Percentiles rank a stretch among this genome's conserved stretches.
Evolutionary conservation across 352 stramenopile genomes (phyloP).

Genomic region (Phytophthora rubi): DNA sequence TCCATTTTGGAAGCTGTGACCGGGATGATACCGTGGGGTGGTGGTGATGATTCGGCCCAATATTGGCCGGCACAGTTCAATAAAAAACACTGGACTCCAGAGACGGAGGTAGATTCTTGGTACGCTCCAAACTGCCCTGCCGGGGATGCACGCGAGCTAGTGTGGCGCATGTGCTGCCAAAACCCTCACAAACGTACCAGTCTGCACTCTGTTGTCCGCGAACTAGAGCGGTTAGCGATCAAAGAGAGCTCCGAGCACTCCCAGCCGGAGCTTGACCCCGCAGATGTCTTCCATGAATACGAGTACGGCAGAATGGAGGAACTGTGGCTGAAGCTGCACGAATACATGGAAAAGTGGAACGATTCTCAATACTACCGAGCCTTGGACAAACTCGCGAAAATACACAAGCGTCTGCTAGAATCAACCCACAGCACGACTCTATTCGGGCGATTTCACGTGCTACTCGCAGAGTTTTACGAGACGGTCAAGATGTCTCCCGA

Average conservation of each 20-base stretch:
- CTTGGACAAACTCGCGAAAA: not conserved
- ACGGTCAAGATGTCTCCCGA: conserved; percentile 1
- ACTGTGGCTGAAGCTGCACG: not conserved
- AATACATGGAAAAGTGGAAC: not conserved
- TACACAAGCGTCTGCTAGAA: not conserved
- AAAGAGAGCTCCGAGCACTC: not conserved
- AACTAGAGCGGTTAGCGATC: not conserved
- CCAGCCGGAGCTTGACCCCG: not conserved
- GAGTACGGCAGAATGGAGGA: not conserved
- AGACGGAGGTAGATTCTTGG: not conserved
- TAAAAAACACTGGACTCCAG: not conserved
- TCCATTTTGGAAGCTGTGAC: conserved; percentile 31
- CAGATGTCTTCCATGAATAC: not conserved
- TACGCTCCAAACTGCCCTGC: not conserved
- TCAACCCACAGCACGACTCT: not conserved
- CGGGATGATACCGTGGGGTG: conserved; percentile 9
- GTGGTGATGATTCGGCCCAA: not conserved
- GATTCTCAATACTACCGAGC: not conserved
- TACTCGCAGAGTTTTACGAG: not conserved
- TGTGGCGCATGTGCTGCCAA: conserved; percentile 16
- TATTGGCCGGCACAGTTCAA: not conserved
- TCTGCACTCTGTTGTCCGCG: not conserved
- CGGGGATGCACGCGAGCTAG: conserved; percentile 3
- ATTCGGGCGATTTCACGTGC: not conserved
- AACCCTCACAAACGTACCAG: conserved; percentile 1